Conservation (phyloP, 2,329 filamentous ascomycete genomes). For the Trichoderma gracile region DNA sequence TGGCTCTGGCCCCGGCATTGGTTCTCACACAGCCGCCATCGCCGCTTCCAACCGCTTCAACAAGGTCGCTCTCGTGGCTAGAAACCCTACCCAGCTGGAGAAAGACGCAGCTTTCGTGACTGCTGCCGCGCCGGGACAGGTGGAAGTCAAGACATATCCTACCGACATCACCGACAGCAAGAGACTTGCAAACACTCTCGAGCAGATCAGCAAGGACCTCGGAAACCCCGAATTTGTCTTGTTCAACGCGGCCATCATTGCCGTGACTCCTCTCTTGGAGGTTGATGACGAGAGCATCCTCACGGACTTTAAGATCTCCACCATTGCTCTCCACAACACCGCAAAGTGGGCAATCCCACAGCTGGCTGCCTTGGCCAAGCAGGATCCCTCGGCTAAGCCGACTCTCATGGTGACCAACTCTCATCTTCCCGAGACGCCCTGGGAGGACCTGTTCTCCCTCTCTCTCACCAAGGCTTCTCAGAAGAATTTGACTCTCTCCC, state of each 20-base stretch:
- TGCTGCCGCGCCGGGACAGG: constrained; percentile 33
- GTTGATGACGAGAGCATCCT: constrained; percentile 48
- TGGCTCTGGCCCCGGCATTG: constrained; percentile 87
- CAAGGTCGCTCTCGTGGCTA: constrained; percentile 51
- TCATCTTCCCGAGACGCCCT: constrained; percentile 48
- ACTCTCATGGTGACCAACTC: constrained; percentile 52
- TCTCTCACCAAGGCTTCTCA: constrained; percentile 55
- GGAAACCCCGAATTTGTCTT: constrained; percentile 51
- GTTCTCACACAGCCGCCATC: constrained; percentile 85
- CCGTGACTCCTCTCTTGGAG: constrained; percentile 44
- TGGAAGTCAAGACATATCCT: constrained; percentile 45
- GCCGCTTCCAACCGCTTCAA: constrained; percentile 81
- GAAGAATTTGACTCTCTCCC: constrained; percentile 49
- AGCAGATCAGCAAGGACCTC: constrained; percentile 43
- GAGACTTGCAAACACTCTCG: constrained; percentile 42
- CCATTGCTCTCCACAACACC: constrained; percentile 49
- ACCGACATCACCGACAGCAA: constrained; percentile 47
- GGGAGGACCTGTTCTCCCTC: constrained; percentile 49
- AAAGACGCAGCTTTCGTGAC: constrained; percentile 39
- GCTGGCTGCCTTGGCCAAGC: constrained; percentile 38
- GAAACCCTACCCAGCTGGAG: constrained; percentile 44
- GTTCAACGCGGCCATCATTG: constrained; percentile 55
- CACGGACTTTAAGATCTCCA: constrained; percentile 52
- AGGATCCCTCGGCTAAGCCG: constrained; percentile 40
- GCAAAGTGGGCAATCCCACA: constrained; percentile 50